phyloP scores from a whole-genome alignment of 306 rosid species.

The Glycine latifolia region DNA sequence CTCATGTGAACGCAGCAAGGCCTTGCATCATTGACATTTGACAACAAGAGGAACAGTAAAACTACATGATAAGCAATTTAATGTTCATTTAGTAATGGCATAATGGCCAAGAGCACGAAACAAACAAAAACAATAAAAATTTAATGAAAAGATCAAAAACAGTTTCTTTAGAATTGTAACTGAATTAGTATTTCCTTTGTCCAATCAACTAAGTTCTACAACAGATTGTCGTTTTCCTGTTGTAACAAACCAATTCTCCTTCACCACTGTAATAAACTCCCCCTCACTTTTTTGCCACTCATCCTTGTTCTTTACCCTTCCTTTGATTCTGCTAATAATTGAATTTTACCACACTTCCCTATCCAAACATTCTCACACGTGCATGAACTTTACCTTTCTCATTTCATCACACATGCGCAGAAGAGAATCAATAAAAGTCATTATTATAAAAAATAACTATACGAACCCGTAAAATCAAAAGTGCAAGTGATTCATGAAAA shows the following conservation, averaged over 20 bases:
- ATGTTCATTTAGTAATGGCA: constrained; percentile 1
- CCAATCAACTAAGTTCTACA: constrained; percentile 27
- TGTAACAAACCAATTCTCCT: background rate
- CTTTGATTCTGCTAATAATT: background rate
- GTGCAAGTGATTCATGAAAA: background rate
- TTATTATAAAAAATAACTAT: background rate
- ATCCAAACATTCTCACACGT: background rate
- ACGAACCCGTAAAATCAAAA: background rate
- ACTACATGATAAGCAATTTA: background rate
- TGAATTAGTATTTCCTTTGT: background rate
- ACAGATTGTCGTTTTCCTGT: constrained; percentile 13
- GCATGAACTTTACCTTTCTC: background rate
- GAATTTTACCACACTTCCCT: constrained; percentile 8
- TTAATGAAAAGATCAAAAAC: background rate
- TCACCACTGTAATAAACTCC: background rate
- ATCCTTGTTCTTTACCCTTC: background rate
- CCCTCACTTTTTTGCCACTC: background rate
- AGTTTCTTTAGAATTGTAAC: background rate
- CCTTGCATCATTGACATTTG: background rate
- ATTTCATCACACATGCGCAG: background rate
- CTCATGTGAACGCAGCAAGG: no score
- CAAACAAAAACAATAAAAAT: constrained; percentile 22
- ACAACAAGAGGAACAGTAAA: constrained; percentile 35
- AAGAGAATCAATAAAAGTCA: constrained; percentile 10
- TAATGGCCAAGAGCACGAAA: constrained; percentile 11